These are phyloP conservation scores for Rhodocollybia butyracea DNA, from an alignment of 768 basidiomycete species.

Conservation along the genomic window DNA sequence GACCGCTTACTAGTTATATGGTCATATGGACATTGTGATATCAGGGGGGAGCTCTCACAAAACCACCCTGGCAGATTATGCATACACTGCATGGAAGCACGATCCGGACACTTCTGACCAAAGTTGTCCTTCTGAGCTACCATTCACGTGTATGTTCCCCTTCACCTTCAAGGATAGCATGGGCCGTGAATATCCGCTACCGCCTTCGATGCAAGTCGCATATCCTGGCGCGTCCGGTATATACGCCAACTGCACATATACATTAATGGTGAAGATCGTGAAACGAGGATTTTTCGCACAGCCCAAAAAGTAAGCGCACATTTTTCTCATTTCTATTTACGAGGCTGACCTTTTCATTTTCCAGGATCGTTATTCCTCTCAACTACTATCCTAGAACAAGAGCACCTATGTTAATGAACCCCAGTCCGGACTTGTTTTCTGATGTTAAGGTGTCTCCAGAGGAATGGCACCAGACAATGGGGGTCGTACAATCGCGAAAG, in stretches of 20 bases:
- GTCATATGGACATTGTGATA: constrained; percentile 35
- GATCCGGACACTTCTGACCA: constrained; percentile 4
- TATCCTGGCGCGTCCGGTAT: constrained; percentile 29
- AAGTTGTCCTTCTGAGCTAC: constrained; percentile 14
- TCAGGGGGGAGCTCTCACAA: constrained; percentile 36
- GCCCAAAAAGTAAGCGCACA: constrained; percentile 37
- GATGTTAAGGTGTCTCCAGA: constrained; percentile 11
- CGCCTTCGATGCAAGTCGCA: constrained; percentile 10
- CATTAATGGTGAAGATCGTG: constrained; percentile 39
- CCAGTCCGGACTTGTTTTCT: constrained; percentile 4
- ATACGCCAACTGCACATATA: constrained; percentile 40
- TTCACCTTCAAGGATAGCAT: constrained; percentile 1
- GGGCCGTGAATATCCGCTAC: not conserved
- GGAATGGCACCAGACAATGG: constrained; percentile 14
- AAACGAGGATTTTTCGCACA: constrained; percentile 38
- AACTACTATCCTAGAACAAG: constrained; percentile 13
- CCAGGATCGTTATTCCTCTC: constrained; percentile 6
- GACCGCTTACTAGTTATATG: constrained; percentile 32
- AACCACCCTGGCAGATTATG: constrained; percentile 28
- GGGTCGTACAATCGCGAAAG: constrained; percentile 7
- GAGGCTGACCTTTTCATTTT: not conserved
- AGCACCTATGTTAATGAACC: constrained; percentile 6
- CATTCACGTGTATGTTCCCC: constrained; percentile 17
- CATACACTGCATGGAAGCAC: constrained; percentile 32
- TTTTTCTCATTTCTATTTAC: not conserved